Evolutionary conservation across 176 grass and related monocot genomes (phyloP).

Genomic region (Zea luxurians): DNA sequence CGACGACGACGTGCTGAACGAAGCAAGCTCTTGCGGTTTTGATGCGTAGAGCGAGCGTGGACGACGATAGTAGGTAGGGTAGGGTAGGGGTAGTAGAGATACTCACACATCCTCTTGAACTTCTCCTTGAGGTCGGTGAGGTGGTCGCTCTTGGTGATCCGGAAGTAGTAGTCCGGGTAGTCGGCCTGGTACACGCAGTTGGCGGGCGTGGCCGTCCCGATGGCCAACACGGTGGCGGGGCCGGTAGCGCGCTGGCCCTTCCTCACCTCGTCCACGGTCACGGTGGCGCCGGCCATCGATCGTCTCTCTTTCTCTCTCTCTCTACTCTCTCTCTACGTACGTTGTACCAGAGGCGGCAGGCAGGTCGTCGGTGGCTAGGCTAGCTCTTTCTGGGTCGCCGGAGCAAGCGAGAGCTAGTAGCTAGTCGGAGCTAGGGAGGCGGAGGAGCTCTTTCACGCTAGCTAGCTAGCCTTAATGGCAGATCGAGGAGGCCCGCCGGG

Average conservation of each 20-base stretch:
- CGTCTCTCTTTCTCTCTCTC: not conserved
- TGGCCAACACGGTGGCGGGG: slow-evolving; percentile 71
- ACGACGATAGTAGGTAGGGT: too few species aligned
- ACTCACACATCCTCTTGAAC: slow-evolving; percentile 94
- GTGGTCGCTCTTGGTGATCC: slow-evolving; percentile 92
- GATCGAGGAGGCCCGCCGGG: too few species aligned
- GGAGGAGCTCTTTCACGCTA: too few species aligned
- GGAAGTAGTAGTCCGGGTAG: slow-evolving; percentile 96
- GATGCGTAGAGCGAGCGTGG: too few species aligned
- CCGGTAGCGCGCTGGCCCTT: slow-evolving; percentile 71
- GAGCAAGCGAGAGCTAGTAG: too few species aligned
- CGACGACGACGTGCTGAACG: too few species aligned
- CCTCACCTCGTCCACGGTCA: slow-evolving; percentile 75
- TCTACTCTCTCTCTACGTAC: too few species aligned
- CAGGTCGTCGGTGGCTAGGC: too few species aligned
- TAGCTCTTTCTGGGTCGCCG: too few species aligned
- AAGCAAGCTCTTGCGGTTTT: too few species aligned
- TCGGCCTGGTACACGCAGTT: slow-evolving; percentile 86
- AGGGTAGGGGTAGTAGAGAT: not conserved
- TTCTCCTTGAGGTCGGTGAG: slow-evolving; percentile 93
- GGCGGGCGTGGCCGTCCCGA: slow-evolving; percentile 78
- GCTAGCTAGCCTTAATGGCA: too few species aligned
- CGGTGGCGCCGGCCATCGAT: slow-evolving; percentile 34
- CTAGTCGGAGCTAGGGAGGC: too few species aligned
- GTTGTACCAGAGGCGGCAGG: not conserved